Evolutionary conservation across 2,329 filamentous ascomycete genomes (phyloP).

Genomic region (Tolypocladium guangdongense): DNA sequence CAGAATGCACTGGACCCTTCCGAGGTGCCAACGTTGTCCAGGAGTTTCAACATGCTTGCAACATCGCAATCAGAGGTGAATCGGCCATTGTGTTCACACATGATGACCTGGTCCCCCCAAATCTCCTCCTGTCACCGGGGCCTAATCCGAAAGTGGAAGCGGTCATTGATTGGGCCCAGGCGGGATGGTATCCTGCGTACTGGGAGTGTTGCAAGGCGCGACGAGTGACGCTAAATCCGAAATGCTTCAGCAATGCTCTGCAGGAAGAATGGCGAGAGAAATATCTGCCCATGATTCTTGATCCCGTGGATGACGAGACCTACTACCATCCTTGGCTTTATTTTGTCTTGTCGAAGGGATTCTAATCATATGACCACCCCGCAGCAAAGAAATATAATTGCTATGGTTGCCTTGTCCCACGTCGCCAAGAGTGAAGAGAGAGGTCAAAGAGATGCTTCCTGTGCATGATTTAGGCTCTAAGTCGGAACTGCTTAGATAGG

Average conservation of each 20-base stretch:
- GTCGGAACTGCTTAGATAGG: too few species aligned
- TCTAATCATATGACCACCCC: too few species aligned
- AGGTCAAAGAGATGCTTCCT: too few species aligned
- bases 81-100: conserved; percentile 14
- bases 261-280: conserved; percentile 18
- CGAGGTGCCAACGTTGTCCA: conserved; percentile 16
- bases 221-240: conserved; percentile 9
- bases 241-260: conserved; percentile 10
- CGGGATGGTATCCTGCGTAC: conserved; percentile 22
- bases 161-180: conserved; percentile 18
- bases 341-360: conserved; percentile 8
- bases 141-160: conserved; percentile 9
- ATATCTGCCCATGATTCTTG: conserved; percentile 19
- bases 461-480: too few species aligned
- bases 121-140: conserved; percentile 12
- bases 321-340: conserved; percentile 20
- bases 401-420: too few species aligned
- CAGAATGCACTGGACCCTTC: conserved; percentile 16
- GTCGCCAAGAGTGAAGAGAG: too few species aligned
- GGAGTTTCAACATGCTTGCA: conserved; percentile 18
- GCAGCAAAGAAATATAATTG: too few species aligned
- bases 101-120: conserved; percentile 13
- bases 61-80: conserved; percentile 15
- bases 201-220: conserved; percentile 21
- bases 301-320: conserved; percentile 18